Evolutionary conservation across 129 eudicot genomes (phyloP), one percentile per base, ranked within the genome.

Genomic region (Arctium lappa): DNA sequence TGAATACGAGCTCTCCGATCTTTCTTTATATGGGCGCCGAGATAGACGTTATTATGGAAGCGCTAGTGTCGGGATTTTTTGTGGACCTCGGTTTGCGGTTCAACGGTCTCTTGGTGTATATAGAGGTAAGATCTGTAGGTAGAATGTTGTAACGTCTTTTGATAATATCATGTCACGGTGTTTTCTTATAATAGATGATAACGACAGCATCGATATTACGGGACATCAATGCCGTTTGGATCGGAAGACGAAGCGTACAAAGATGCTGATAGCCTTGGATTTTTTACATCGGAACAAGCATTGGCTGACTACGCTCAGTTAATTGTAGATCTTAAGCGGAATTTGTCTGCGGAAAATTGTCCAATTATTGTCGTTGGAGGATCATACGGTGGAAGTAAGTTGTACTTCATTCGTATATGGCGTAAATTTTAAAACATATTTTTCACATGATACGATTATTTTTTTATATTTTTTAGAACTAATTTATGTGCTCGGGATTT

Each of bases 361-460:
- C 86, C 86, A 2, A 16, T 77, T 37, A 83, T 83, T 53, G 82
- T 69, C 4, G 27, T 77, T 50, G 86, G 86, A 9, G 86, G 72
- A 77, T 83, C 86, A 16, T 83, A 83, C 16, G 86, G 86, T 11
- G 79, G 86, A 78, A 53, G 82, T 83, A 53, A 83, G 86, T 72
- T 71, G 0, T 72, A 42, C 36, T 33, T 33, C 36, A 31, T 73
- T 34, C 8, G 22, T 15, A 73, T 10, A 31, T 13, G 7, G 5
- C 1, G 27, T 63, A 18, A 46, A 46, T 10, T 27, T 27, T 75
- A 46, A 44, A 22, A 44, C 16, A 44, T 42, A 46, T 56, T 77
- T 77, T 13, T 42, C 6, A 53, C 1, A 53, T 53, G 18, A 5
- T 53, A 53, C 38, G 10, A 1, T 34, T 0, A 22, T 15, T 16